Conservation (phyloP, 352 stramenopile species). For the Phytopythium litorale region DNA sequence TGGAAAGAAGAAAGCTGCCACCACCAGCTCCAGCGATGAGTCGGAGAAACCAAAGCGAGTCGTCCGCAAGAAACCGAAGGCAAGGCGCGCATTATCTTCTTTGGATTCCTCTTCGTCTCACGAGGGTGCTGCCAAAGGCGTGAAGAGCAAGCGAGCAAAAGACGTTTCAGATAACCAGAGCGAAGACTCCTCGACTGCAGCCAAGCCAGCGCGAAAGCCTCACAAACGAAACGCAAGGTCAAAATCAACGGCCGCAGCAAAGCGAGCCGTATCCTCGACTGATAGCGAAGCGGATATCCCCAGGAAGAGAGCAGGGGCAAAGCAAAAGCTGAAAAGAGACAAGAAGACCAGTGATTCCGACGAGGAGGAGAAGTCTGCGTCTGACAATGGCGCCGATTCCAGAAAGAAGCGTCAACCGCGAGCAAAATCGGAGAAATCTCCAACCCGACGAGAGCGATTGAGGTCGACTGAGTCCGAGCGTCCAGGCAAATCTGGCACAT, state of each 20-base stretch:
- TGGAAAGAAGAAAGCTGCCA: slow-evolving; percentile 6
- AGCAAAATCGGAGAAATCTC: not conserved
- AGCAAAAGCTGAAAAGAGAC: not conserved
- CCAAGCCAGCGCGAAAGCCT: not conserved
- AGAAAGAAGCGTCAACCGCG: not conserved
- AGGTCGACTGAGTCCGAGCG: not conserved
- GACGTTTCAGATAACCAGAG: slow-evolving; percentile 1
- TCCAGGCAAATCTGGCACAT: not conserved
- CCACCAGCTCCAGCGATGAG: slow-evolving; percentile 17
- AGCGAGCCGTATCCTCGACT: not conserved
- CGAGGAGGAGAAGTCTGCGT: not conserved
- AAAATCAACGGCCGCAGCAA: not conserved
- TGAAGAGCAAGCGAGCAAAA: not conserved
- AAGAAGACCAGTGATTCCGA: slow-evolving; percentile 2
- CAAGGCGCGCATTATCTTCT: not conserved
- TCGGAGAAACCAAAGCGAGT: not conserved
- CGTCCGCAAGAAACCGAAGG: not conserved
- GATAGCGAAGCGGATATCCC: not conserved
- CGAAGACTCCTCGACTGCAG: not conserved
- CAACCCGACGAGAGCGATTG: not conserved
- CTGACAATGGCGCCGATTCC: not conserved
- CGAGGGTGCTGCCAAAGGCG: not conserved
- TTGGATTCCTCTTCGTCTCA: not conserved
- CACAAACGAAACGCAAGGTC: not conserved
- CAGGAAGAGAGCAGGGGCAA: not conserved